Evolutionary conservation across 805 yeast genomes (phyloP), one percentile per base, ranked within the genome.

Genomic region (Yamadazyma takamatsuzukensis): DNA sequence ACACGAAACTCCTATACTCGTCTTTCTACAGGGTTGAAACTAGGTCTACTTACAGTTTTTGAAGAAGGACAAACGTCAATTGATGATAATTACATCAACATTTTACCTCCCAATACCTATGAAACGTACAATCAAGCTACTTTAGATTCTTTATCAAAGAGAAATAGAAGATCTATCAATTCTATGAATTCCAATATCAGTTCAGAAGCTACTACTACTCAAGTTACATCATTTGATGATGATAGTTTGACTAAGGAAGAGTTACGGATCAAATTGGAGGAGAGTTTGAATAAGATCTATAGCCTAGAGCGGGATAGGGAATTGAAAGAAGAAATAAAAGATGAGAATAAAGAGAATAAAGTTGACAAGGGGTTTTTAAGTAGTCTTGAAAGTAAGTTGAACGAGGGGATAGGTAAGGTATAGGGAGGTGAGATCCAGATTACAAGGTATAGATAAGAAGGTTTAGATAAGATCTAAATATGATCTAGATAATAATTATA

Each of bases 141-240:
- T 4, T 45, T 64, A 6, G 70, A 65, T 25, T 54, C 61, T 12
- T 43, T 64, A 23, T 59, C 67, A 1, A 52, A 41, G 25, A 49
- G 14, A 40, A 80, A 75, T 36, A 72, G 80, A 28, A 78, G 73
- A 37, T 74, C 85, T 6, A 41, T 63, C 64, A 73, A 30, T 49
- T 83, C 52, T 34, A 67, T 40, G 64, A 71, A 45, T 56, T 82
- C 58, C 36, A 83, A 39, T 47, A 53, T 35, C 44, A 68, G 51
- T 59, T 82, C 59, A 56, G 55, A 39, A 48, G 76, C 56, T 56
- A 71, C 48, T 68, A 74, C 63, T 46, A 68, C 57, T 53, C 70
- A 47, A 45, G 72, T 41, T 47, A 81, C 43, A 29, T 60, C 61
- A 6, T 54, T 36, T 15, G 33, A 22, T 13, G 43, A 34, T 17